Base-by-base conservation (phyloP, 139 green algal genomes). In the Dunaliella sp. region DNA sequence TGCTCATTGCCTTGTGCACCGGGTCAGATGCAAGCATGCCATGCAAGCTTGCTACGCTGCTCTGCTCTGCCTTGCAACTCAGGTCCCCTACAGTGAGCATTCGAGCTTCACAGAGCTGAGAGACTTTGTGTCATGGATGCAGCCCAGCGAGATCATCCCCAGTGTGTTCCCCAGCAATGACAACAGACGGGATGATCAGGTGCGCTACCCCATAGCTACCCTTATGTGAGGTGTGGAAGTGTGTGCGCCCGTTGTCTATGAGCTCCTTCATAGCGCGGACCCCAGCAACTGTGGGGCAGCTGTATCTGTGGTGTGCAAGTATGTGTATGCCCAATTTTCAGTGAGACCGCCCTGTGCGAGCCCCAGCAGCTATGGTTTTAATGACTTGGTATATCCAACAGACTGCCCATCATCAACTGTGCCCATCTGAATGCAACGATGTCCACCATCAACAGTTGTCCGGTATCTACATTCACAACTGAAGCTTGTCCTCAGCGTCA, bases 11-110 rank as follows among this genome's bases (percentile, higher is more conserved):
- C n/a, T n/a, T n/a, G n/a, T n/a, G n/a, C n/a, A n/a, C n/a, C n/a
- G n/a, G n/a, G n/a, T n/a, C n/a, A n/a, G n/a, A n/a, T n/a, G n/a
- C n/a, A n/a, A n/a, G n/a, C n/a, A n/a, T n/a, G n/a, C n/a, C n/a
- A n/a, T n/a, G n/a, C n/a, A n/a, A n/a, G n/a, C n/a, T n/a, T n/a
- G n/a, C n/a, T n/a, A n/a, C n/a, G n/a, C n/a, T n/a, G n/a, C n/a
- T n/a, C n/a, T n/a, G n/a, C n/a, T n/a, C n/a, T n/a, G n/a, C n/a
- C n/a, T n/a, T n/a, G n/a, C n/a, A n/a, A n/a, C 75, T 28, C 87
- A 96, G 91, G 93, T 98, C 73, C 94, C 94, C 0, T 97, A 97
- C 89, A 94, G 87, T 25, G 94, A 98, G 88, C 95, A 97, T 90
- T 93, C 84, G 75, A 95, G 86, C 84, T 96, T 93, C 75, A 65